Conservation (phyloP, 441 rosid species). For the Syzygium syzygioides region DNA sequence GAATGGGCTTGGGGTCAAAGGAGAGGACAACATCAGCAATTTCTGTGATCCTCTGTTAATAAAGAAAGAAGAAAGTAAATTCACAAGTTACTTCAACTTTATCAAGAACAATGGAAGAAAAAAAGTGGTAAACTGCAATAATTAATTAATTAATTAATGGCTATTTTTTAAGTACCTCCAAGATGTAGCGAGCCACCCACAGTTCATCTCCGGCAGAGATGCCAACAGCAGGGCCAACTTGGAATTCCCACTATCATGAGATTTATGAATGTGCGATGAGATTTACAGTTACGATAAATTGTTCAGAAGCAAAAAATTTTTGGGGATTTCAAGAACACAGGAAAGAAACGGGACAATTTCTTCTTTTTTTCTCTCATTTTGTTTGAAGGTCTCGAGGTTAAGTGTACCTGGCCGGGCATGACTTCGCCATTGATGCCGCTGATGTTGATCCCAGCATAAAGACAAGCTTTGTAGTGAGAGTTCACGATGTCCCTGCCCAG, state of each 20-base stretch:
- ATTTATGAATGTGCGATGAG: neutral
- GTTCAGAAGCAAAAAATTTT: neutral
- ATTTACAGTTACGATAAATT: neutral
- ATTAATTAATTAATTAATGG: too few species aligned
- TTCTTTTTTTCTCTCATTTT: rapidly evolving
- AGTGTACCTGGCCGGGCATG: slow-evolving; percentile 14
- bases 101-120: neutral
- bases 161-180: neutral
- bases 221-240: slow-evolving; percentile 14
- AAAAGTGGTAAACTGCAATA: neutral
- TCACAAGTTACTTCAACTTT: neutral
- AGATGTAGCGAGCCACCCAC: slow-evolving; percentile 15
- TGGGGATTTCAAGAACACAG: neutral
- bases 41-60: slow-evolving; percentile 10
- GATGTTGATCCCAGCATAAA: slow-evolving; percentile 12
- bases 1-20: slow-evolving; percentile 14
- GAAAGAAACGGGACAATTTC: neutral
- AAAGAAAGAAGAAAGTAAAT: neutral
- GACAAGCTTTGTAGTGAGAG: slow-evolving; percentile 18
- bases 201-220: slow-evolving; percentile 10
- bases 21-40: slow-evolving; percentile 13
- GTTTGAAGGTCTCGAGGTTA: neutral
- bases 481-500: slow-evolving; percentile 15
- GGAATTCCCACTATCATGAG: slow-evolving; percentile 11
- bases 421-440: slow-evolving; percentile 10